These are phyloP conservation scores for Pythium insidiosum DNA, from an alignment of 352 stramenopile species.

Conservation along the genomic window DNA sequence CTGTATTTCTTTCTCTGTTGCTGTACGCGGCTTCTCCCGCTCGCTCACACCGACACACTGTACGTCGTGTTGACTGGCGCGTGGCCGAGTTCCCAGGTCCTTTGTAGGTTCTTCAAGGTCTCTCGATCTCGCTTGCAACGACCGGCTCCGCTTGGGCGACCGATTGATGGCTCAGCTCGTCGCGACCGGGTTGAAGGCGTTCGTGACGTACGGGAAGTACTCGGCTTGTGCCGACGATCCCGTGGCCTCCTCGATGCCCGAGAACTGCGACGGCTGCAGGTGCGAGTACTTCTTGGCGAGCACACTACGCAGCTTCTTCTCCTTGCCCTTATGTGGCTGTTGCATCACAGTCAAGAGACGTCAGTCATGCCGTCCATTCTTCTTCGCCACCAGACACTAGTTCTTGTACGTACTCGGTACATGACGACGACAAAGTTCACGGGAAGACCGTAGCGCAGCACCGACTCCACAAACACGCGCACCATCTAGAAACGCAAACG, in stretches of 20 bases:
- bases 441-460: constrained; percentile 96
- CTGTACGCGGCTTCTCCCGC: background rate
- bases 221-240: constrained; percentile 49
- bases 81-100: no score
- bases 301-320: constrained; percentile 76
- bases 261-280: constrained; percentile 79
- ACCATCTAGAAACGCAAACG: no score
- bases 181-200: constrained; percentile 61
- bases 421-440: constrained; percentile 92
- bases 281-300: constrained; percentile 83
- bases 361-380: constrained; percentile 1
- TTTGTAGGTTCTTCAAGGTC: no score
- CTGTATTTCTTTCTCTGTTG: background rate
- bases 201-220: constrained; percentile 81
- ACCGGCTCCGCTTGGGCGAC: background rate
- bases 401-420: constrained; percentile 61
- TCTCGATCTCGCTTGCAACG: background rate
- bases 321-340: constrained; percentile 65
- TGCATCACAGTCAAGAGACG: background rate
- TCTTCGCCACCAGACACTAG: background rate
- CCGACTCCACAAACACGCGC: constrained; percentile 96
- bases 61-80: no score
- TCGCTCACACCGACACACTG: no score
- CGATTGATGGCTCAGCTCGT: no score
- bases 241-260: constrained; percentile 55